Evolutionary conservation across 345 rosid genomes (phyloP).

Genomic region (Balakata baccata): DNA sequence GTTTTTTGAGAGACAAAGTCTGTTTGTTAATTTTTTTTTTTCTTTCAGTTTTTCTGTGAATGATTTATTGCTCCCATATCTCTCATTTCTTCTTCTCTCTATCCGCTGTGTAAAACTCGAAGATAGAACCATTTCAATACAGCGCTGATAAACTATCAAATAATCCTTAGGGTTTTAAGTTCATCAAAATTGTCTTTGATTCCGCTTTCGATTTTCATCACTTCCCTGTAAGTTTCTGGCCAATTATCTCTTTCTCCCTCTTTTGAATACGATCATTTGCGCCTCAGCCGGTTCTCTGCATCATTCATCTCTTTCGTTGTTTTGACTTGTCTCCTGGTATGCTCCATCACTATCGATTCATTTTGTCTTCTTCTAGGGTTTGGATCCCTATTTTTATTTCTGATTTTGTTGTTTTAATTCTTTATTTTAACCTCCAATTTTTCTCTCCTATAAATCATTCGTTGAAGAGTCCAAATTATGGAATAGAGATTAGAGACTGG

Average conservation of each 20-base stretch:
- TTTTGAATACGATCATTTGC: not conserved
- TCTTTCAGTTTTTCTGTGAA: not conserved
- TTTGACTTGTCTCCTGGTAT: not conserved
- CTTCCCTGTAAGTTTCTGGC: not conserved
- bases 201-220: not conserved
- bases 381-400: constrained; percentile 10
- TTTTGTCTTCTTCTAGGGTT: constrained; percentile 7
- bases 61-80: constrained; percentile 11
- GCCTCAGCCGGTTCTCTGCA: not conserved
- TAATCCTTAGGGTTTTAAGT: not conserved
- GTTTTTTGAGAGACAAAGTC: not conserved
- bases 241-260: not conserved
- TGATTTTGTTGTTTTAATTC: not conserved
- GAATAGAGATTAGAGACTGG: not conserved
- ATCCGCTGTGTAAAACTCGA: not conserved
- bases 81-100: not conserved
- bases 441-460: not conserved
- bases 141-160: not conserved
- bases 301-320: not conserved
- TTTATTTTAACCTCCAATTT: not conserved
- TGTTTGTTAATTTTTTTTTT: not conserved
- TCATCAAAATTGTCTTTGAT: not conserved
- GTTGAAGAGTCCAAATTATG: not conserved
- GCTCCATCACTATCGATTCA: not conserved
- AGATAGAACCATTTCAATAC: not conserved